These are phyloP conservation scores for Aspergillus affinis DNA, from an alignment of 495 filamentous ascomycete species.

Conservation along the genomic window DNA sequence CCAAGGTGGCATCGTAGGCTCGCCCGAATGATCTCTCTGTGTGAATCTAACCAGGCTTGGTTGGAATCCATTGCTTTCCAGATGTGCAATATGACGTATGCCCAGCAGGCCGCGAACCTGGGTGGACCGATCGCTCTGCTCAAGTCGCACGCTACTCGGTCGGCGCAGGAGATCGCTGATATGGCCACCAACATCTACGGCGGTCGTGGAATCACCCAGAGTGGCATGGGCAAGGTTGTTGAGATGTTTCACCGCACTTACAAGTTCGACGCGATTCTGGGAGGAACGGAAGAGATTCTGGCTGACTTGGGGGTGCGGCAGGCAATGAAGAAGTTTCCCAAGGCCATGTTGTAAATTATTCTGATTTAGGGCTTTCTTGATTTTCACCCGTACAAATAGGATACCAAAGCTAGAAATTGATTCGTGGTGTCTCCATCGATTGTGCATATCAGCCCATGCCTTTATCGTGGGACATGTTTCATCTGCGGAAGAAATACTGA, in stretches of 20 bases:
- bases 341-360: constrained; percentile 66
- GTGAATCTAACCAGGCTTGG: constrained; percentile 82
- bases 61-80: constrained; percentile 82
- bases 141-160: constrained; percentile 74
- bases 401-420: constrained; percentile 4
- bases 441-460: not conserved
- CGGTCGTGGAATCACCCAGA: constrained; percentile 75
- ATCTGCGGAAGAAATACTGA: no score
- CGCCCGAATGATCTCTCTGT: constrained; percentile 82
- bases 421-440: not conserved
- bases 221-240: constrained; percentile 76
- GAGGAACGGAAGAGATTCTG: constrained; percentile 81
- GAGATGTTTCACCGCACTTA: constrained; percentile 83
- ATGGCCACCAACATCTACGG: constrained; percentile 86
- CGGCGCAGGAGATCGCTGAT: constrained; percentile 79
- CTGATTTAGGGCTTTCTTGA: not conserved
- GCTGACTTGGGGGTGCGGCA: constrained; percentile 80
- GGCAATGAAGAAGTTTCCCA: constrained; percentile 79
- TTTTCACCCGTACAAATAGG: not conserved
- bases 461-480: no score
- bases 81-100: constrained; percentile 83
- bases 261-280: constrained; percentile 87
- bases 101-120: constrained; percentile 70
- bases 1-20: constrained; percentile 38
- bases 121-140: constrained; percentile 82